Conservation (phyloP, 441 rosid genomes). For the Adansonia madagascariensis region DNA sequence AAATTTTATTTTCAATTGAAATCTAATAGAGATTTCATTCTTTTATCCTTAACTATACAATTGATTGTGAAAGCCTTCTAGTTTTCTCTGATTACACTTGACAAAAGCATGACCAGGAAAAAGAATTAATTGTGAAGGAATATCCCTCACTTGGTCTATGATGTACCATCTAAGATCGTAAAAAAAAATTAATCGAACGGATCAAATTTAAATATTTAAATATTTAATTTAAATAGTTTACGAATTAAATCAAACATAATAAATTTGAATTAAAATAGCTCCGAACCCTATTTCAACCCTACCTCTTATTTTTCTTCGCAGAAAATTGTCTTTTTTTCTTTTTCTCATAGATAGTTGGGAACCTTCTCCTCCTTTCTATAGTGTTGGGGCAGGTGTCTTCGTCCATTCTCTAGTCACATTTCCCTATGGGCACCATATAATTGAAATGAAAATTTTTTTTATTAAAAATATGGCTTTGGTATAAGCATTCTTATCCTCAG, state of each 20-base stretch:
- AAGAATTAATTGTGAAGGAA: no score
- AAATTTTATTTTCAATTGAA: not conserved
- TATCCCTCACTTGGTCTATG: not conserved
- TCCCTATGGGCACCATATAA: not conserved
- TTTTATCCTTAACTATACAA: not conserved
- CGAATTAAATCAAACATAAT: no score
- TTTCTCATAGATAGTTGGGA: not conserved
- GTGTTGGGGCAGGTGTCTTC: not conserved
- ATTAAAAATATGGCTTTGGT: not conserved
- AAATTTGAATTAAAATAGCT: no score
- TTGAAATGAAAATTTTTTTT: not conserved
- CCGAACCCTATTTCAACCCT: not conserved
- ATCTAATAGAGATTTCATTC: not conserved
- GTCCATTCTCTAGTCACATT: not conserved
- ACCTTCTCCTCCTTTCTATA: not conserved
- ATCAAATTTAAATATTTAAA: no score
- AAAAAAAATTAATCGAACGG: no score
- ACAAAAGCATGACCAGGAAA: no score
- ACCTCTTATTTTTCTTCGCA: not conserved
- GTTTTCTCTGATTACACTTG: no score
- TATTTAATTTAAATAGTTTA: no score
- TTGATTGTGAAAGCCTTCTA: conserved; percentile 1
- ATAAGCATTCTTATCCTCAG: conserved; percentile 33
- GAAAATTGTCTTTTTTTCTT: not conserved
- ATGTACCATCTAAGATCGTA: not conserved